Evolutionary conservation across 768 basidiomycete species (phyloP), one percentile per base, ranked within the genome.

Genomic region (Kondoa subrosea): DNA sequence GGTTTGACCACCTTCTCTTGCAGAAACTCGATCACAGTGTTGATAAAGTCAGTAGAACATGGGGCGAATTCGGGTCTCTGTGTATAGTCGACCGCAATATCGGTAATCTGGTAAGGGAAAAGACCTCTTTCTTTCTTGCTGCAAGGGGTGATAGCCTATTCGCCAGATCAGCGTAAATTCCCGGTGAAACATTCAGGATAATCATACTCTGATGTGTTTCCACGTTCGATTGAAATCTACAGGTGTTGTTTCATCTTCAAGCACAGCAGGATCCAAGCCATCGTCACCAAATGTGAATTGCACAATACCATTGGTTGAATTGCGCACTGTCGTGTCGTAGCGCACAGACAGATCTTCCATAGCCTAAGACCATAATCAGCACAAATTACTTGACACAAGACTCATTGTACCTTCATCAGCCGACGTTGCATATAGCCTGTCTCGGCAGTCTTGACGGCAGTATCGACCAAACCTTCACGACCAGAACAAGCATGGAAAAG

Each of bases 341-440:
- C 93, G 90, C 0, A 89, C 90, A 1, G 89, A 91, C 40, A 99
- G 80, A 79, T 99, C 95, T 76, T 99, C 95, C 72, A 99, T 78
- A 1, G 93, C 93, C 76, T 77, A 67, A 3, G 57, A n/a, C 31
- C 56, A 25, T 25, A 25, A 56, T 56, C 56, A 56, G 26, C 31
- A 4, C 21, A 66, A 50, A 25, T 17, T 16, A 16, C 30, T 4
- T 4, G n/a, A 50, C 3, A 32, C 34, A 56, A 34, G 21, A 34
- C 25, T 14, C 4, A 4, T 29, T 67, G 26, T 66, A 76, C 78
- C 77, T 99, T 99, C 95, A 99, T 97, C 70, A 99, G 78, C 67
- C 95, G 88, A 63, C 95, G 85, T 75, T 93, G 91, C 93, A 99
- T 99, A 79, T 97, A 97, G 72, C 95, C 95, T 0, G 95, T 97